Evolutionary conservation across 768 basidiomycete genomes (phyloP), one percentile per base, ranked within the genome.

Genomic region (Epithele typhae): DNA sequence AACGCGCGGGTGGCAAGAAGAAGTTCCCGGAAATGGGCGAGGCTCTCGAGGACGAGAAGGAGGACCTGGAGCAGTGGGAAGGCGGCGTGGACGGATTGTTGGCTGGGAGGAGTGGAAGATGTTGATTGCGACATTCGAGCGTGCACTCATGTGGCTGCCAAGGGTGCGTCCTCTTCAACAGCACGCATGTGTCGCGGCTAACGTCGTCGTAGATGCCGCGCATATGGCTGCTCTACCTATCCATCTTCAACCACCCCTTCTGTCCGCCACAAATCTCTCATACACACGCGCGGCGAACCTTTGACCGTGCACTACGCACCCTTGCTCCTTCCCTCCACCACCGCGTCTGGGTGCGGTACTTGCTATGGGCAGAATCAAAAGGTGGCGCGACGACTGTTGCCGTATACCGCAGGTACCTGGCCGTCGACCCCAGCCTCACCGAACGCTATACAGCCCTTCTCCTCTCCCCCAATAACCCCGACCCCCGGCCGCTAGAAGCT

Each of bases 91-190:
- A 98, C 60, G 82, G 2, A 72, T 93, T 5, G 75, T 96, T n/a
- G 96, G 95, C 5, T 96, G 86, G 83, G 84, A 90, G 55, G 96
- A 99, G 65, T 99, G 96, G 96, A 91, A 80, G 60, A 69, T 81
- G 14, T 77, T 99, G 11, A 75, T 95, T 15, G 87, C 92, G 8
- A 79, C 81, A 0, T 95, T 92, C 61, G 96, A 99, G 61, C 79
- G 96, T 49, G 90, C 91, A 48, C 70, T 99, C 33, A 91, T 91
- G 83, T 98, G 92, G 87, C 65, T 97, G 40, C 92, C 93, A 45
- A 88, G 82, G 64, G 93, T 92, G 59, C 54, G 82, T 69, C 19
- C 17, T 5, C n/a, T n/a, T n/a, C n/a, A n/a, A n/a, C n/a, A n/a
- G n/a, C n/a, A n/a, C n/a, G n/a, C n/a, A n/a, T n/a, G n/a, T n/a